These are phyloP conservation scores for Lipomyces spencermartinsiae DNA, from an alignment of 805 yeast species.

Conservation along the genomic window DNA sequence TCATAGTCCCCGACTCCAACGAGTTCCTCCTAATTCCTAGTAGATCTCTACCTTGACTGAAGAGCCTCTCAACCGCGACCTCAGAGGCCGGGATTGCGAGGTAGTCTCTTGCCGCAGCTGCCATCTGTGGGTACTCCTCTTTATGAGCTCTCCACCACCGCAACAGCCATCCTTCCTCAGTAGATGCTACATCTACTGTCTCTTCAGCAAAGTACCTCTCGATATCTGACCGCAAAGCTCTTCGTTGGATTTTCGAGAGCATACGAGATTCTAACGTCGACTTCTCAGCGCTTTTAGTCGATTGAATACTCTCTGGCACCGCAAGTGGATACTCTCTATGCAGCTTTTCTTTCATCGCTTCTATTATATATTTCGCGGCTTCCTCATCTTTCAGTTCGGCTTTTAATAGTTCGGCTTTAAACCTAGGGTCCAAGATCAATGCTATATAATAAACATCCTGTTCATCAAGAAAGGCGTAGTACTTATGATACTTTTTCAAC, in stretches of 20 bases:
- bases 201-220: neutral
- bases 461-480: neutral
- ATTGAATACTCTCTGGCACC: slow-evolving; percentile 8
- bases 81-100: slow-evolving; percentile 5
- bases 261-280: neutral
- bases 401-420: neutral
- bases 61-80: slow-evolving; percentile 2
- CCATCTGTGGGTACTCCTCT: neutral
- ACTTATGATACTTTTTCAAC: neutral
- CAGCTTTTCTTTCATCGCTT: slow-evolving; percentile 8
- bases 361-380: neutral
- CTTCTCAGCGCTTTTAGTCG: neutral
- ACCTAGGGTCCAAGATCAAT: slow-evolving; percentile 2
- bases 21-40: slow-evolving; percentile 1
- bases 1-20: slow-evolving; percentile 3
- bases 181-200: slow-evolving; percentile 6
- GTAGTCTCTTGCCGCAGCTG: neutral
- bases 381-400: slow-evolving; percentile 5
- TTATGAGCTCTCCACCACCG: neutral
- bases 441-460: slow-evolving; percentile 3
- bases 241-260: neutral
- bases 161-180: slow-evolving; percentile 5
- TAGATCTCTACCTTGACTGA: slow-evolving; percentile 6
- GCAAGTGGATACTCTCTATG: slow-evolving; percentile 9
- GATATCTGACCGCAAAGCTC: slow-evolving; percentile 3